phyloP scores from a whole-genome alignment of 139 green algal genomes.

The Ulvella scutata region DNA sequence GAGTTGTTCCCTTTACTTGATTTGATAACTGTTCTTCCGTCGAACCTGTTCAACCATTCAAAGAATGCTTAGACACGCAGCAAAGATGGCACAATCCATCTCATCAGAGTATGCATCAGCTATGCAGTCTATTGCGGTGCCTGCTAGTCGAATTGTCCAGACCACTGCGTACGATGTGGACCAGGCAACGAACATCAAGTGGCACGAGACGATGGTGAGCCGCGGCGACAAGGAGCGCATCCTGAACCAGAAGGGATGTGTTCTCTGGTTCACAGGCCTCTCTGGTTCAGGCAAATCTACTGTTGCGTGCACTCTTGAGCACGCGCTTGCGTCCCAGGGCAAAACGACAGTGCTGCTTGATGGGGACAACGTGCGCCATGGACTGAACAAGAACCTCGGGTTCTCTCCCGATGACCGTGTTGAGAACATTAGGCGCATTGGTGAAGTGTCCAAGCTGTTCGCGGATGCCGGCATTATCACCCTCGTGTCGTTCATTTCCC shows the following conservation, averaged over 20 bases:
- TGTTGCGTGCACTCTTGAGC: conserved; percentile 55
- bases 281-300: conserved; percentile 56
- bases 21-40: too few relatives aligned
- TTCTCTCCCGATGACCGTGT: conserved; percentile 65
- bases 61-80: background rate
- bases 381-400: conserved; percentile 83
- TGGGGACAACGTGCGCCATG: conserved; percentile 88
- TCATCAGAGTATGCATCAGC: background rate
- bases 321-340: conserved; percentile 43
- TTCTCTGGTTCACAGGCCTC: conserved; percentile 85
- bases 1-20: too few relatives aligned
- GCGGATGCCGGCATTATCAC: conserved; percentile 76
- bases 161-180: conserved; percentile 56
- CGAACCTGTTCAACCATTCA: too few relatives aligned
- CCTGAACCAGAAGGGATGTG: conserved; percentile 64
- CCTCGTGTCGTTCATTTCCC: conserved; percentile 86
- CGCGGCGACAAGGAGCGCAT: conserved; percentile 50
- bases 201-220: conserved; percentile 61
- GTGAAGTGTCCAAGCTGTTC: conserved; percentile 87
- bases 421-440: conserved; percentile 90
- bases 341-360: conserved; percentile 70
- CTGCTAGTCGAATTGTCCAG: background rate
- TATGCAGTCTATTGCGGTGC: background rate
- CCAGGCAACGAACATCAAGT: conserved; percentile 80
- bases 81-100: background rate